Evolutionary conservation across 2,329 filamentous ascomycete genomes (phyloP), one percentile per base, ranked within the genome.

Genomic region (Clonostachys solani): DNA sequence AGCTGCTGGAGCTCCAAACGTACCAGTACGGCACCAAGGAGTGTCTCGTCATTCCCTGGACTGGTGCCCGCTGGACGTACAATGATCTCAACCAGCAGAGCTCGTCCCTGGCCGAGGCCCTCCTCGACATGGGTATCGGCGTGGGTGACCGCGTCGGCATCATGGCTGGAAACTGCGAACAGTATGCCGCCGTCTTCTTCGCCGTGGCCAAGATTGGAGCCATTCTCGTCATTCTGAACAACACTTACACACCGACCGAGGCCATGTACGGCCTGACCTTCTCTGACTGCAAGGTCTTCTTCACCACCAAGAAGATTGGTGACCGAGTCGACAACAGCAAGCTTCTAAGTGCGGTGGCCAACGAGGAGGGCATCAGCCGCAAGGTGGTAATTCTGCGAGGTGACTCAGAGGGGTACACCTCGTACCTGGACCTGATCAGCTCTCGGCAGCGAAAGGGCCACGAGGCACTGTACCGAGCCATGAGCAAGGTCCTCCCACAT

Each of bases 101-200:
- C 55, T 75, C 78, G 41, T 69, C 75, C 46, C 65, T 87, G 41
- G 83, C 84, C 6, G 81, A 80, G 44, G 86, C 86, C 12, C 65
- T 92, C 49, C 66, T 89, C 40, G 78, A 80, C 18, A 77, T 83
- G 64, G 85, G 85, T 3, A 80, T 90, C 45, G 71, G 78, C 37
- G 77, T 80, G 33, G 86, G 86, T 35, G 87, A 90, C 61, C 75
- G 86, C 13, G 75, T 91, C 29, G 87, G 81, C 33, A 84, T 92
- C 53, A 89, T 90, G 83, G 86, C 86, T 66, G 57, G 91, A 71
- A 68, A 95, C 79, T 71, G 91, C 74, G 69, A 95, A 78, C 75
- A 95, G 80, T 92, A 92, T 82, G 66, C 87, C 33, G 77, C 85
- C 4, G 76, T 89, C 15, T 88, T 89, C 71, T 89, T 90, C 54